These are phyloP conservation scores for Crithidia mellificae DNA, from an alignment of 208 protist species.

Conservation along the genomic window DNA sequence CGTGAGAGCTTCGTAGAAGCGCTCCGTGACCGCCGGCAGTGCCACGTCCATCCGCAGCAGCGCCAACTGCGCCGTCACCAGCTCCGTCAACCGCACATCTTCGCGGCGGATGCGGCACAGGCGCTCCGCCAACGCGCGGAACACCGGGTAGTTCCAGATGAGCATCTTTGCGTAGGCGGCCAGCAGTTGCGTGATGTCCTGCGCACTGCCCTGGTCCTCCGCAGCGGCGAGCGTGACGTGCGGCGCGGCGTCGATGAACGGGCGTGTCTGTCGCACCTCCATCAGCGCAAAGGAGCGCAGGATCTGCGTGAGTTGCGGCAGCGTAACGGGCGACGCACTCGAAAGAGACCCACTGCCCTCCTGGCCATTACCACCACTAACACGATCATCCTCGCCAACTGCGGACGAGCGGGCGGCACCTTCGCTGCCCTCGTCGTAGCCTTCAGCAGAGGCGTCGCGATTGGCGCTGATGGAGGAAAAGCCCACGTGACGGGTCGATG, in stretches of 20 bases:
- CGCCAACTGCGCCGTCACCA: constrained; percentile 62
- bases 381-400: not conserved
- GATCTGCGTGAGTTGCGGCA: constrained; percentile 47
- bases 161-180: constrained; percentile 77
- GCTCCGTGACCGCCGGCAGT: constrained; percentile 32
- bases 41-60: constrained; percentile 72
- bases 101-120: constrained; percentile 12
- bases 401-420: not conserved
- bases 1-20: constrained; percentile 20
- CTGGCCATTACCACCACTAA: not conserved
- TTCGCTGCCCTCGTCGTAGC: not conserved
- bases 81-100: constrained; percentile 43
- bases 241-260: constrained; percentile 68
- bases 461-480: constrained; percentile 20
- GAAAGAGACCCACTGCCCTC: too few species aligned
- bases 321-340: constrained; percentile 19
- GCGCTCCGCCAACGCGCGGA: constrained; percentile 61
- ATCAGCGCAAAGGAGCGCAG: constrained; percentile 65
- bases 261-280: constrained; percentile 46
- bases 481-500: not conserved
- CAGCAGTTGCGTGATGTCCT: constrained; percentile 44
- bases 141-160: constrained; percentile 72
- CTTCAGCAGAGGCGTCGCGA: too few species aligned
- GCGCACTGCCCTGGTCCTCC: constrained; percentile 29
- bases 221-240: constrained; percentile 33